phyloP scores from a whole-genome alignment of 148 eudicot species.

The Persicaria tinctoria region DNA sequence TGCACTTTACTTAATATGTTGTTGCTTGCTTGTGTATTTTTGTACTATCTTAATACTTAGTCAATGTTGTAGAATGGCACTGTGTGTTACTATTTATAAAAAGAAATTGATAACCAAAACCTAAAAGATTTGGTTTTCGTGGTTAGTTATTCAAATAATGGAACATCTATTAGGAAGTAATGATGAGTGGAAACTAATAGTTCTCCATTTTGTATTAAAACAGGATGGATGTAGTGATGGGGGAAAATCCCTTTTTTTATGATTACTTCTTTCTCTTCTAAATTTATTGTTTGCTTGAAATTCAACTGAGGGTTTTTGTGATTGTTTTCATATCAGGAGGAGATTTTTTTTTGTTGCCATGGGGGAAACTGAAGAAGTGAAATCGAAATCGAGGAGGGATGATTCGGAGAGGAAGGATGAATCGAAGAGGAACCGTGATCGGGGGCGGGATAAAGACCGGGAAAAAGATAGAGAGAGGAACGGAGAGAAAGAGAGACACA shows the following conservation, averaged over 20 bases:
- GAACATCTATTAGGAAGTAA: too few species aligned
- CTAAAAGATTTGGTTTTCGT: too few species aligned
- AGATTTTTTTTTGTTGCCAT: background rate
- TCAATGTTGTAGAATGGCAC: too few species aligned
- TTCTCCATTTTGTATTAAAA: too few species aligned
- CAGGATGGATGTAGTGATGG: too few species aligned
- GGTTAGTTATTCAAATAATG: too few species aligned
- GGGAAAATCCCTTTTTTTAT: background rate
- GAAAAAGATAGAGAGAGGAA: conserved; percentile 23
- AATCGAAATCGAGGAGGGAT: conserved; percentile 34
- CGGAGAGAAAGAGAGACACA: conserved; percentile 20
- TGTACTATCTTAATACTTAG: too few species aligned
- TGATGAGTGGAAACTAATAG: too few species aligned
- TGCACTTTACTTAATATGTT: too few species aligned
- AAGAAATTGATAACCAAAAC: too few species aligned
- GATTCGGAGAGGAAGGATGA: conserved; percentile 26
- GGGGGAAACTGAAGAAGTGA: conserved; percentile 31
- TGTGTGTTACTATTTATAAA: too few species aligned
- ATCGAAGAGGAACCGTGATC: conserved; percentile 24
- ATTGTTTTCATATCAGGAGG: background rate
- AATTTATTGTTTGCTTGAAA: background rate
- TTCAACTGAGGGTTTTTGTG: background rate
- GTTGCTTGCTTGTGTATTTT: too few species aligned
- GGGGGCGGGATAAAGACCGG: conserved; percentile 25
- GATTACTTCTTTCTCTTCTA: background rate